phyloP scores from a whole-genome alignment of 2,329 filamentous ascomycete genomes.

The Huntiella omanensis region DNA sequence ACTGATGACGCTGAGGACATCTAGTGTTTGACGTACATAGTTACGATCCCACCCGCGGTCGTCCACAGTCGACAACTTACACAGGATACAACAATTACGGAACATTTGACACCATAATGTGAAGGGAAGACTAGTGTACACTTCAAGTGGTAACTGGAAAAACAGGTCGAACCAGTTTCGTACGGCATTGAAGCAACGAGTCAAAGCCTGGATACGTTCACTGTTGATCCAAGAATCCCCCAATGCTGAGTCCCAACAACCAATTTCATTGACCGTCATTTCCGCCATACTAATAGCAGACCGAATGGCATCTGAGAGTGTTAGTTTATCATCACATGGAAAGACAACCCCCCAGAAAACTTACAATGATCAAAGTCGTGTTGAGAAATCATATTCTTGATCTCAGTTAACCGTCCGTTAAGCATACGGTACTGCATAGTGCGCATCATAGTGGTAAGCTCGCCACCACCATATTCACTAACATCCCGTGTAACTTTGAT shows the following conservation, averaged over 20 bases:
- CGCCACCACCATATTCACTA: constrained; percentile 2
- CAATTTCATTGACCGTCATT: constrained; percentile 7
- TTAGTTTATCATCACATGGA: background rate
- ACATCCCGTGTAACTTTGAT: constrained; percentile 5
- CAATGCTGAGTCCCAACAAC: constrained; percentile 6
- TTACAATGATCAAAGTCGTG: constrained; percentile 5
- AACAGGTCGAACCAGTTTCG: constrained; percentile 6
- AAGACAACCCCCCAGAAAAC: background rate
- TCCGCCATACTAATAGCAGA: constrained; percentile 6
- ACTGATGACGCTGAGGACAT: constrained; percentile 5
- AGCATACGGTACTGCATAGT: constrained; percentile 10
- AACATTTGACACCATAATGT: constrained; percentile 10
- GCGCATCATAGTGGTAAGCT: constrained; percentile 3
- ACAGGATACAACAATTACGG: constrained; percentile 9
- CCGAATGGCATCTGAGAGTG: constrained; percentile 5
- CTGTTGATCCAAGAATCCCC: constrained; percentile 7
- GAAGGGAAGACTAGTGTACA: constrained; percentile 7
- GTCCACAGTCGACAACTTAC: constrained; percentile 8
- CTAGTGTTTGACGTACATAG: constrained; percentile 4
- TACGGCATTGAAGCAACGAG: constrained; percentile 7
- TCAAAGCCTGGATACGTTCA: constrained; percentile 6
- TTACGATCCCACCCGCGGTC: constrained; percentile 9
- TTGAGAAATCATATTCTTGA: background rate
- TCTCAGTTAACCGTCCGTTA: constrained; percentile 5
- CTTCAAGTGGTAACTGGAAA: constrained; percentile 4